These are phyloP conservation scores for Pseudocercospora fijiensis DNA, from an alignment of 2,329 filamentous ascomycete species.

Conservation along the genomic window DNA sequence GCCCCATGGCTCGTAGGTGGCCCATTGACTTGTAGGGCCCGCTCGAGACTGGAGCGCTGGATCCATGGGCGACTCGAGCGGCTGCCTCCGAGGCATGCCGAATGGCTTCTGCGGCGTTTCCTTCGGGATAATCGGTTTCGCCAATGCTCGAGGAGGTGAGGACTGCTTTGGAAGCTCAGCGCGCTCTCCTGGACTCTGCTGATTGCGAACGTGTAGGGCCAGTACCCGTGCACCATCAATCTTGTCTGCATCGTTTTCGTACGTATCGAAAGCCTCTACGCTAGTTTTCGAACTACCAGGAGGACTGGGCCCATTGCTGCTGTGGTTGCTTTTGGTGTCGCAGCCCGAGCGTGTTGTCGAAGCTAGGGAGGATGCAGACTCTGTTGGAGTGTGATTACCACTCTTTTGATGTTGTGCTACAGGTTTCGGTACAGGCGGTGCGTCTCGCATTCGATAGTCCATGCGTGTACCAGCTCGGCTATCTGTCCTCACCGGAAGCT, in stretches of 20 bases:
- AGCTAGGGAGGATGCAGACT: constrained; percentile 34
- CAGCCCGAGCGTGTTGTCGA: constrained; percentile 25
- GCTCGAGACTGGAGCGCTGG: constrained; percentile 25
- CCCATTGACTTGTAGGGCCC: background rate
- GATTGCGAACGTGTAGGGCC: constrained; percentile 27
- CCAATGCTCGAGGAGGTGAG: constrained; percentile 27
- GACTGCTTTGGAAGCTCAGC: constrained; percentile 28
- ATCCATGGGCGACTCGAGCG: constrained; percentile 39
- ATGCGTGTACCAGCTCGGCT: constrained; percentile 28
- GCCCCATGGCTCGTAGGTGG: constrained; percentile 24
- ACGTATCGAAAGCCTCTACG: constrained; percentile 31
- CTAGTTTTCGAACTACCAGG: constrained; percentile 37
- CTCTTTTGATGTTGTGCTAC: constrained; percentile 32
- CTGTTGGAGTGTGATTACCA: constrained; percentile 33
- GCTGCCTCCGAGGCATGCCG: constrained; percentile 3
- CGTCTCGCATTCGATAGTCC: constrained; percentile 34
- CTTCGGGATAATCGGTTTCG: constrained; percentile 18
- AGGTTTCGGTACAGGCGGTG: constrained; percentile 36
- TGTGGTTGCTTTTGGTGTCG: constrained; percentile 27
- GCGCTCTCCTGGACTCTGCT: constrained; percentile 30
- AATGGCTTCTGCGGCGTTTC: constrained; percentile 13
- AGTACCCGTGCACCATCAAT: constrained; percentile 28
- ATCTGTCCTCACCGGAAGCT: constrained; percentile 21
- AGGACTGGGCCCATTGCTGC: constrained; percentile 36
- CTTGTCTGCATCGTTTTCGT: constrained; percentile 10